A percentile compares a stretch with the other conserved stretches of the same genome.
Conservation (phyloP, 2,329 filamentous ascomycete genomes). For the Chaetomiaceae sp. region DNA sequence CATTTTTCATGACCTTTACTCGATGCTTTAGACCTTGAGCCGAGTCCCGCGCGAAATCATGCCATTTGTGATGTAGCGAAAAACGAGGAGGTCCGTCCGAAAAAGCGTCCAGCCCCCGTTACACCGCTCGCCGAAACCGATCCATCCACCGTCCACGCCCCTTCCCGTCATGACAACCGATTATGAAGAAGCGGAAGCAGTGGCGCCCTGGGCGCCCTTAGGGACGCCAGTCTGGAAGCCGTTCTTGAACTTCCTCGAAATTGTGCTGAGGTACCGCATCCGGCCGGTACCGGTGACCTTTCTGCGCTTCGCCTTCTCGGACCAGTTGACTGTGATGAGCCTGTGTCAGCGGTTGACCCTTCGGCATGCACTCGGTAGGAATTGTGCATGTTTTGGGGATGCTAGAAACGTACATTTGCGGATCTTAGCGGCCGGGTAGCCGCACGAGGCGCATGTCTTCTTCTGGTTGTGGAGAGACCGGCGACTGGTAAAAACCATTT, state of each 20-base stretch:
- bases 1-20: conserved; percentile 29
- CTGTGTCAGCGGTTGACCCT: conserved; percentile 24
- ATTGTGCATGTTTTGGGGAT: not conserved
- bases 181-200: conserved; percentile 31
- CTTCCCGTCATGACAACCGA: conserved; percentile 17
- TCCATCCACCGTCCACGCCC: conserved; percentile 22
- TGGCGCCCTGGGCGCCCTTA: conserved; percentile 72
- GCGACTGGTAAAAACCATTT: conserved; percentile 47
- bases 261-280: conserved; percentile 89
- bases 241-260: conserved; percentile 94
- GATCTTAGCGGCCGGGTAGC: conserved; percentile 95
- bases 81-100: conserved; percentile 27
- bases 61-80: conserved; percentile 27
- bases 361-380: not conserved
- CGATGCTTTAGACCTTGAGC: conserved; percentile 26
- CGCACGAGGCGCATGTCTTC: conserved; percentile 92
- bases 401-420: conserved; percentile 82
- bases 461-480: conserved; percentile 99
- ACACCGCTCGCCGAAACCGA: conserved; percentile 29
- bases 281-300: conserved; percentile 98
- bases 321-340: conserved; percentile 82
- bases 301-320: conserved; percentile 99
- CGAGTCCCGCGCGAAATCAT: conserved; percentile 28
- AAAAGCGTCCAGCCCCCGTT: conserved; percentile 25
- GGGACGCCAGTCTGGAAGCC: conserved; percentile 90